Base-by-base conservation (phyloP, 305 asterid genomes). In the Ajuga reptans region DNA sequence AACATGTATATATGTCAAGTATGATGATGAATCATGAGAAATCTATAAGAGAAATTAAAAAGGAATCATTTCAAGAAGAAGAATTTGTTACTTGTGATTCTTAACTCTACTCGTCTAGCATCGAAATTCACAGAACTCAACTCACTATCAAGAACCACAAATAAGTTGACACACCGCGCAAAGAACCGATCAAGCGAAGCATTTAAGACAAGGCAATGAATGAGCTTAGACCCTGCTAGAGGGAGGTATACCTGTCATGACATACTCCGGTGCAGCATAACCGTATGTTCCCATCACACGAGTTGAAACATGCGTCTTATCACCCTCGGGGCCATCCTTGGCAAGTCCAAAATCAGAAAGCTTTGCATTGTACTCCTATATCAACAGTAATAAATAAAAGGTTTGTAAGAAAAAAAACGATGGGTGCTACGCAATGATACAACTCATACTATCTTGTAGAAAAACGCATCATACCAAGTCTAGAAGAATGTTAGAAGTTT, bases 261-360 rank as follows among this genome's bases (percentile, higher is more conserved):
- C 91, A 69, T 90, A 88, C 64, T 90, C 95, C 0, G 96, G 97
- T 10, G 97, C 96, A 69, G 96, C 97, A 64, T 91, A 91, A 67
- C 97, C 97, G 9, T 85, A 80, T 3, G 97, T 89, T 67, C 97
- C 97, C 96, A 91, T 85, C 51, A 89, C 95, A 17, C 96, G 87
- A 10, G 97, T 91, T 5, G 97, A 87, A 29, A 91, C 96, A 9
- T 91, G 97, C 0, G 96, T 91, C 68, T 91, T 80, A 65, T 91
- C 96, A 14, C 93, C 97, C 84, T 83, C 95, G 0, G 97, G 97
- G 16, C 83, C 96, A 71, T 91, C 95, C 78, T 86, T 89, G 71
- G 97, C 97, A 41, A 91, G 96, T 65, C 97, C 96, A 45, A 91
- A 91, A 77, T 91, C 96, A 6, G 97, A 91, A 63, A 91, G 96